These are phyloP conservation scores for Artemisia argyi DNA, from an alignment of 129 eudicot genomes.

Conservation along the genomic window DNA sequence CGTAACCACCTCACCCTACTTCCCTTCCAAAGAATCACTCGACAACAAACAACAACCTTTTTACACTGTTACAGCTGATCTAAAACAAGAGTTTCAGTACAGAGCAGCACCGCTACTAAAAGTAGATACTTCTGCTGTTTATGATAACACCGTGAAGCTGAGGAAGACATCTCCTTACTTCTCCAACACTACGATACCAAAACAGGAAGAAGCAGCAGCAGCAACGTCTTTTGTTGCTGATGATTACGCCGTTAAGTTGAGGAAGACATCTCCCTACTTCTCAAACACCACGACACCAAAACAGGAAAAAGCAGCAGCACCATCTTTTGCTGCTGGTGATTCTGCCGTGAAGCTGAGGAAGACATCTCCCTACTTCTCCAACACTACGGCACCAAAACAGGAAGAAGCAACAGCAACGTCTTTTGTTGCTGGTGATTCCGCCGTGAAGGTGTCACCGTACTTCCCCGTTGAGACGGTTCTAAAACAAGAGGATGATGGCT, in stretches of 20 bases:
- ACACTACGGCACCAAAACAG: neutral
- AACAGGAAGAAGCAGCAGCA: neutral
- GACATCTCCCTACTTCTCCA: neutral
- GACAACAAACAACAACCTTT: too few species aligned
- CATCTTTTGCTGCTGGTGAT: neutral
- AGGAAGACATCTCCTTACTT: neutral
- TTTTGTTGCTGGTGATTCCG: neutral
- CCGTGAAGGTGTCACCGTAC: slow-evolving; percentile 1
- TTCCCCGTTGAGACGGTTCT: too few species aligned
- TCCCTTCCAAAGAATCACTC: too few species aligned
- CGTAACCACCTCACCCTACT: too few species aligned
- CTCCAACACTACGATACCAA: neutral
- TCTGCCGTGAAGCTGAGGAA: neutral
- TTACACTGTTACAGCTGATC: too few species aligned
- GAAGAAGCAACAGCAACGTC: neutral
- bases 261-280: neutral
- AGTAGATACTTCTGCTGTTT: neutral
- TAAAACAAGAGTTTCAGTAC: neutral
- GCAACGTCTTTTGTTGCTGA: neutral
- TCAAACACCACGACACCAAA: neutral
- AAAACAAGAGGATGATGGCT: neutral
- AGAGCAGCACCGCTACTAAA: neutral
- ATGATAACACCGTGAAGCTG: neutral
- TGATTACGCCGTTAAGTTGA: neutral
- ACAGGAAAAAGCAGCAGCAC: neutral